Evolutionary conservation across 2,329 filamentous ascomycete species (phyloP), one percentile per base, ranked within the genome.

Genomic region (Fusarium sp.): DNA sequence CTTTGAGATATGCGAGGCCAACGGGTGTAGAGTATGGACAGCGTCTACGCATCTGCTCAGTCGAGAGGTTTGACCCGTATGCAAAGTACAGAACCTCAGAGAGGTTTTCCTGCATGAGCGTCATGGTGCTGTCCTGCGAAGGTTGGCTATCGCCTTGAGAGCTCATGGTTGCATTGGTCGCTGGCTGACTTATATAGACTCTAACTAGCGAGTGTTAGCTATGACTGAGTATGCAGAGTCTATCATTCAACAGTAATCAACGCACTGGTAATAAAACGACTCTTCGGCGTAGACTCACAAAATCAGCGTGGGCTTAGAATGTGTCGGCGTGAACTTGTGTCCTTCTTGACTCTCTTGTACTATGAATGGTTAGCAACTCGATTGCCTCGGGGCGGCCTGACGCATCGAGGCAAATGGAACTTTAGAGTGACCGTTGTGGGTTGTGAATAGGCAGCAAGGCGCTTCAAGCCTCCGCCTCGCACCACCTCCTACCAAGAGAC

Each of bases 1-100:
- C 81, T 2, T 78, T 76, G 6, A 93, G 83, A 23, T 86, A 80
- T 6, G 85, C 91, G 54, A 92, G 81, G 45, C 89, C 89, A 10
- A 89, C 77, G 57, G 88, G 87, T 15, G 77, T 80, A 4, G 88
- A 88, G 17, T 76, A 78, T 58, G 89, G 90, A 76, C 91, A 93
- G 56, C 91, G 89, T 48, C 78, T 72, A 7, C 73, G 73, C 91
- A 93, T 93, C 79, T 93, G 91, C 32, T 84, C 80, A 2, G 85
- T 85, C 78, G 89, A 92, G 63, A 93, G 85, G 78, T 93, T 93
- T 77, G 87, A 90, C 69, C 91, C 91, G 80, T 91, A 93, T 74
- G 88, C 91, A 77, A 93, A 92, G 83, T 92, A 92, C 70, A 89
- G 79, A 54, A 81, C 73, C 67, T 82, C 81, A 52, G 76, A 76